Conservation (phyloP, 1,139 yeast genomes). For the Geotrichum fermentans region DNA sequence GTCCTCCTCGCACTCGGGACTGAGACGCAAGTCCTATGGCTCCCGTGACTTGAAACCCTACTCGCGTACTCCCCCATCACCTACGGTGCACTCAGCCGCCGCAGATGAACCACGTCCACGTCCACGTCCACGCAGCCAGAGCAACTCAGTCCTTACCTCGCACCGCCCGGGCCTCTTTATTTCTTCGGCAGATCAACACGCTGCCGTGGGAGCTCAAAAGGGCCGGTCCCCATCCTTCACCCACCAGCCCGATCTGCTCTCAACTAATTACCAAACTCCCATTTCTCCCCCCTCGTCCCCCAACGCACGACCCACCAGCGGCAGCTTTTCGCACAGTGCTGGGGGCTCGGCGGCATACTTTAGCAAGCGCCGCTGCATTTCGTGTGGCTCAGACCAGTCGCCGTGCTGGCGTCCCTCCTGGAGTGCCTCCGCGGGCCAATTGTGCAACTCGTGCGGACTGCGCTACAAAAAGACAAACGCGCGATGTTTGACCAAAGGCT, state of each 20-base stretch:
- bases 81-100: slow-evolving; percentile 1
- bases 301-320: slow-evolving; percentile 6
- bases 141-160: not conserved
- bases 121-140: not conserved
- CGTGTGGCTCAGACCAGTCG: slow-evolving; percentile 86
- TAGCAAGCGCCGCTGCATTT: slow-evolving; percentile 55
- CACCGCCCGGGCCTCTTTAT: not conserved
- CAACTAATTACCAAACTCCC: slow-evolving; percentile 11
- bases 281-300: slow-evolving; percentile 17
- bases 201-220: not conserved
- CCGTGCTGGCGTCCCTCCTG: slow-evolving; percentile 99
- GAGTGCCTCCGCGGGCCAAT: slow-evolving; percentile 82
- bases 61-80: slow-evolving; percentile 10
- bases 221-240: slow-evolving; percentile 5
- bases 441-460: slow-evolving; percentile 94
- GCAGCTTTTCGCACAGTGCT: slow-evolving; percentile 12
- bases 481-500: slow-evolving; percentile 67
- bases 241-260: not conserved
- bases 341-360: slow-evolving; percentile 11
- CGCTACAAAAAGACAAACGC: slow-evolving; percentile 92
- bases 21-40: slow-evolving; percentile 9
- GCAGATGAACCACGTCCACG: not conserved
- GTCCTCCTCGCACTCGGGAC: slow-evolving; percentile 8
- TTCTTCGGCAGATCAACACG: slow-evolving; percentile 5
- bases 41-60: slow-evolving; percentile 11